Evolutionary conservation across 768 basidiomycete genomes (phyloP).

Genomic region (Phanerodontia chrysosporium): DNA sequence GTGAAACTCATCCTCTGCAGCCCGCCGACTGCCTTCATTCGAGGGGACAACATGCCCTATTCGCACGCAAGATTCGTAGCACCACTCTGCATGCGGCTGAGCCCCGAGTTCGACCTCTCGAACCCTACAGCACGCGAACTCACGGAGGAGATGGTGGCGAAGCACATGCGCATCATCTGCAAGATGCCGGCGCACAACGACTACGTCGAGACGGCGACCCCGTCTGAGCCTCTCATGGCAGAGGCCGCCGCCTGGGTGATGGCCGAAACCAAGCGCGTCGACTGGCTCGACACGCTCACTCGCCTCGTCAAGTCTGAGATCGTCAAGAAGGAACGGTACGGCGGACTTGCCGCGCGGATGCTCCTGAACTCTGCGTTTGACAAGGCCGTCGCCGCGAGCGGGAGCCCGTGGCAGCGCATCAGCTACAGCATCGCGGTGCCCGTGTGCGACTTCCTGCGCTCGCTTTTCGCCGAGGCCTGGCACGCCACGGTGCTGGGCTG

Average conservation of each 20-base stretch:
- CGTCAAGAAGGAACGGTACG: slow-evolving; percentile 20
- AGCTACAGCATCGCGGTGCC: slow-evolving; percentile 18
- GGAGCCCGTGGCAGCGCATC: not conserved
- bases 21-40: not conserved
- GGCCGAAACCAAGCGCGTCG: not conserved
- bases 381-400: slow-evolving; percentile 10
- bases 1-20: not conserved
- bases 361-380: slow-evolving; percentile 25
- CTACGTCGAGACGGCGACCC: slow-evolving; percentile 26
- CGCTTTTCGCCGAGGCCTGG: slow-evolving; percentile 15
- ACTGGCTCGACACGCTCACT: slow-evolving; percentile 1
- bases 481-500: slow-evolving; percentile 16
- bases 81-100: not conserved
- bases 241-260: slow-evolving; percentile 23
- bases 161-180: slow-evolving; percentile 26
- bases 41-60: no score
- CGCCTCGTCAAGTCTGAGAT: slow-evolving; percentile 11
- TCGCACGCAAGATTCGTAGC: not conserved
- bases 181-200: slow-evolving; percentile 21
- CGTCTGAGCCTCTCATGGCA: slow-evolving; percentile 33
- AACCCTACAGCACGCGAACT: not conserved
- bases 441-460: slow-evolving; percentile 19
- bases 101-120: not conserved
- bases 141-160: slow-evolving; percentile 18
- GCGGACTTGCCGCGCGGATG: slow-evolving; percentile 19